Evolutionary conservation across 768 basidiomycete genomes (phyloP).

Genomic region (Leccinum disarticulatum): DNA sequence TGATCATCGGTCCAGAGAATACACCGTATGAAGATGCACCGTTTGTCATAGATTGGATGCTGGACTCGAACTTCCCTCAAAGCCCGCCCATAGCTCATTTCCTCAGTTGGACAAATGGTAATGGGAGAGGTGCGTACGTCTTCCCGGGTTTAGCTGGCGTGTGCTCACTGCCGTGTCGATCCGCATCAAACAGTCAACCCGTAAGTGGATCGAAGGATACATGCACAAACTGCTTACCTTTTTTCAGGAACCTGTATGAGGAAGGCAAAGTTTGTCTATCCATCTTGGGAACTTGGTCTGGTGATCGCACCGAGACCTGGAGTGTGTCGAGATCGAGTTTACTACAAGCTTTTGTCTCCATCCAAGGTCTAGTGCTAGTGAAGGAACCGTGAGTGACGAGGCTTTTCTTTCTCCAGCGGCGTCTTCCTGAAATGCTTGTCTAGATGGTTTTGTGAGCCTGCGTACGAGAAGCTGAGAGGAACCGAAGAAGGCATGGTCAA

Average conservation of each 20-base stretch:
- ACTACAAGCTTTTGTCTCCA: conserved; percentile 89
- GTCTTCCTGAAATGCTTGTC: conserved; percentile 4
- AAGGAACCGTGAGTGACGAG: conserved; percentile 75
- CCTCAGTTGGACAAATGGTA: conserved; percentile 91
- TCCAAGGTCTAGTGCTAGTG: conserved; percentile 90
- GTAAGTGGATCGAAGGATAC: conserved; percentile 42
- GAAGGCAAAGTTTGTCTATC: conserved; percentile 95
- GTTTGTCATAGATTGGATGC: conserved; percentile 92
- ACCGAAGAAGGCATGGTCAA: conserved; percentile 89
- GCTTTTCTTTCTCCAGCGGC: neutral
- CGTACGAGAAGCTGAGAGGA: conserved; percentile 88
- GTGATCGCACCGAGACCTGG: conserved; percentile 88
- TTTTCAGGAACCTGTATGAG: conserved; percentile 80
- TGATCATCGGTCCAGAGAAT: conserved; percentile 91
- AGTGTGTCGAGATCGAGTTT: conserved; percentile 80
- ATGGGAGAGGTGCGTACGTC: conserved; percentile 56
- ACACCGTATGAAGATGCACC: conserved; percentile 96
- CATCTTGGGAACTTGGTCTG: conserved; percentile 89
- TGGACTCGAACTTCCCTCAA: conserved; percentile 81
- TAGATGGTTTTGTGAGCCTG: conserved; percentile 91
- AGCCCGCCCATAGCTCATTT: conserved; percentile 88
- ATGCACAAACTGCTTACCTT: conserved; percentile 2
- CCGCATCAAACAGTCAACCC: conserved; percentile 54
- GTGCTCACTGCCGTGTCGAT: neutral
- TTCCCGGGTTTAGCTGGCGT: neutral